Evolutionary conservation across 768 basidiomycete genomes (phyloP).

Genomic region (Lactarius akahatsu): DNA sequence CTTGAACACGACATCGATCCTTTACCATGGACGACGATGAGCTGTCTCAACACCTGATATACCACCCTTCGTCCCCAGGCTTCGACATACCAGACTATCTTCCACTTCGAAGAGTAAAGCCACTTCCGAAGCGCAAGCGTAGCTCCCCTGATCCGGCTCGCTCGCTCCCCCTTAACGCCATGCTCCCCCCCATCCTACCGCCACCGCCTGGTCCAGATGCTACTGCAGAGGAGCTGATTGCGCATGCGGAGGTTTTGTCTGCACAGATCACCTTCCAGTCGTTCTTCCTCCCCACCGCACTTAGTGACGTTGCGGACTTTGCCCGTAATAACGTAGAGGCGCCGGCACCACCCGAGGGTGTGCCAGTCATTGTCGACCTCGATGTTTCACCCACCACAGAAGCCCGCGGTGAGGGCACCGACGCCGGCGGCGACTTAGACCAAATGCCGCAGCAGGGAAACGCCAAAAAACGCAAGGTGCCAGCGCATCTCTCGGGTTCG

Average conservation of each 20-base stretch:
- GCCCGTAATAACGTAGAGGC: constrained; percentile 32
- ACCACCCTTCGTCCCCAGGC: constrained; percentile 20
- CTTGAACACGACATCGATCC: constrained; percentile 4
- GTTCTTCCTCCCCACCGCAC: constrained; percentile 56
- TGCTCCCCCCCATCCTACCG: constrained; percentile 34
- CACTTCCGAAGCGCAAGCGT: constrained; percentile 73
- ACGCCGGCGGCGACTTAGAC: constrained; percentile 65
- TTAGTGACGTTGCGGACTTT: constrained; percentile 49
- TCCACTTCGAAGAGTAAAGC: constrained; percentile 65
- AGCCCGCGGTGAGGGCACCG: constrained; percentile 42
- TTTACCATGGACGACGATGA: constrained; percentile 21
- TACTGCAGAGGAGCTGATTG: constrained; percentile 57
- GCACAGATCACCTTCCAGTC: constrained; percentile 61
- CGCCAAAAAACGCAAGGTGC: constrained; percentile 87
- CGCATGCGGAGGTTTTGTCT: constrained; percentile 56
- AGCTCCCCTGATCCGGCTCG: constrained; percentile 37
- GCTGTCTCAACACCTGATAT: constrained; percentile 19
- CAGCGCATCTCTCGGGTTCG: constrained; percentile 52
- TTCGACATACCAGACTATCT: constrained; percentile 68
- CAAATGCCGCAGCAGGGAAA: constrained; percentile 76
- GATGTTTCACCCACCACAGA: constrained; percentile 29
- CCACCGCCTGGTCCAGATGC: constrained; percentile 44
- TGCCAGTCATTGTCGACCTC: constrained; percentile 29
- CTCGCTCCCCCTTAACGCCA: constrained; percentile 15
- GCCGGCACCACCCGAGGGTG: constrained; percentile 11